phyloP scores from a whole-genome alignment of 1,284 basidiomycete species.

The Taiwanofungus camphoratus region DNA sequence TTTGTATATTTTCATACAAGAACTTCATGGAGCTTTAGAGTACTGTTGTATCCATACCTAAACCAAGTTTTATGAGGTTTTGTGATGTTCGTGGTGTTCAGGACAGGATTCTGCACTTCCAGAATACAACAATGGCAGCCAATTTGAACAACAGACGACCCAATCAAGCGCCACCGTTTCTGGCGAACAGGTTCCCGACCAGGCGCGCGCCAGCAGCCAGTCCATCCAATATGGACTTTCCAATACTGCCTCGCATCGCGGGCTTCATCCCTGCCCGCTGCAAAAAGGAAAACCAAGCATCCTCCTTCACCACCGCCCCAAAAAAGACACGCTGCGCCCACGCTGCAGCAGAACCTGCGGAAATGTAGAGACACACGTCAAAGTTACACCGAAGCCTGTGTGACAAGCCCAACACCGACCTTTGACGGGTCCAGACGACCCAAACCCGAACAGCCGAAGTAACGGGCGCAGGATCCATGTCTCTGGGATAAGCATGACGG shows the following conservation, averaged over 20 bases:
- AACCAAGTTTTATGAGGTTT: too few species aligned
- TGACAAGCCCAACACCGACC: slow-evolving; percentile 19
- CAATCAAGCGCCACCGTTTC: too few species aligned
- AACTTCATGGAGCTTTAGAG: too few species aligned
- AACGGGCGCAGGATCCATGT: slow-evolving; percentile 20
- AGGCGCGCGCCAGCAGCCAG: too few species aligned
- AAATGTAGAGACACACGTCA: background rate
- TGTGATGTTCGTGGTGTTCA: too few species aligned
- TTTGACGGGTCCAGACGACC: slow-evolving; percentile 23
- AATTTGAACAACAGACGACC: too few species aligned
- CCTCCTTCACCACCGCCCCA: slow-evolving; percentile 16
- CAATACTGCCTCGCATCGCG: too few species aligned
- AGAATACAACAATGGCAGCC: too few species aligned
- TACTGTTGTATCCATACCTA: too few species aligned
- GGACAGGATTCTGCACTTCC: too few species aligned
- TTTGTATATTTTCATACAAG: too few species aligned
- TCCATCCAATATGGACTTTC: background rate
- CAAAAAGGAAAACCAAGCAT: slow-evolving; percentile 25
- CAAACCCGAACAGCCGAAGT: slow-evolving; percentile 22
- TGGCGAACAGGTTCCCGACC: too few species aligned
- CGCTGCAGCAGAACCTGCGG: slow-evolving; percentile 21
- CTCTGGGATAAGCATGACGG: slow-evolving; percentile 17
- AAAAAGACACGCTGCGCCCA: slow-evolving; percentile 25
- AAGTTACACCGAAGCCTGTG: background rate
- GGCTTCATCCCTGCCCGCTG: slow-evolving; percentile 21